A percentile compares a stretch with the other conserved stretches of the same genome.
These are phyloP conservation scores for Metarhizium humberi DNA, from an alignment of 2,329 filamentous ascomycete species.

Conservation along the genomic window DNA sequence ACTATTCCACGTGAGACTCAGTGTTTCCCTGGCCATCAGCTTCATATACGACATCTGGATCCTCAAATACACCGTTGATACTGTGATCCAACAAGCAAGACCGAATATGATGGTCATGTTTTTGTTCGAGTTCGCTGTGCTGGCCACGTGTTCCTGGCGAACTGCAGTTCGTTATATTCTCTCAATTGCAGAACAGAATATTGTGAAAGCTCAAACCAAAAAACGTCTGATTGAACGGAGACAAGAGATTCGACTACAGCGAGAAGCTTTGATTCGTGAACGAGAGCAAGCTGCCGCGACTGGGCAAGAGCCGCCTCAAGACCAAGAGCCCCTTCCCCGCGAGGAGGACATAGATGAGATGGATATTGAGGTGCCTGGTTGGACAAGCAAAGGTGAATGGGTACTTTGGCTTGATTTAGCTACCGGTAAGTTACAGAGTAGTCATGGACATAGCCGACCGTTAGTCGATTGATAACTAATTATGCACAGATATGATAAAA, in stretches of 20 bases:
- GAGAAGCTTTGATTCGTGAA: conserved; percentile 40
- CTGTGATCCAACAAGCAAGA: conserved; percentile 77
- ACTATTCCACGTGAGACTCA: conserved; percentile 77
- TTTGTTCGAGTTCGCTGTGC: conserved; percentile 89
- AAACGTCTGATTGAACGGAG: conserved; percentile 60
- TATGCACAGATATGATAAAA: conserved; percentile 71
- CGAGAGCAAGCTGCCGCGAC: conserved; percentile 39
- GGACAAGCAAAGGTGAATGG: conserved; percentile 93
- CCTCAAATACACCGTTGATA: conserved; percentile 70
- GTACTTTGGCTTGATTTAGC: conserved; percentile 79
- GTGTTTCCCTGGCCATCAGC: conserved; percentile 68
- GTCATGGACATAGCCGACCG: conserved; percentile 7
- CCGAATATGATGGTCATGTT: conserved; percentile 99
- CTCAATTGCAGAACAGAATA: conserved; percentile 65
- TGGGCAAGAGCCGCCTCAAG: conserved; percentile 46
- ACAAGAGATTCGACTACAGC: conserved; percentile 53
- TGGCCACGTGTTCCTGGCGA: conserved; percentile 71
- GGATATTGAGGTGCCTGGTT: conserved; percentile 90
- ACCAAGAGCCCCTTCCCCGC: conserved; percentile 43
- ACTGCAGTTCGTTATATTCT: conserved; percentile 72
- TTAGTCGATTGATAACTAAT: conserved; percentile 2
- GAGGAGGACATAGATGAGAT: conserved; percentile 81
- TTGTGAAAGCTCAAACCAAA: conserved; percentile 65
- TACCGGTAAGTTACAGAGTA: conserved; percentile 47
- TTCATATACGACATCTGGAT: conserved; percentile 72